phyloP scores from a whole-genome alignment of 2,329 filamentous ascomycete species.

The Fusarium penzigii region DNA sequence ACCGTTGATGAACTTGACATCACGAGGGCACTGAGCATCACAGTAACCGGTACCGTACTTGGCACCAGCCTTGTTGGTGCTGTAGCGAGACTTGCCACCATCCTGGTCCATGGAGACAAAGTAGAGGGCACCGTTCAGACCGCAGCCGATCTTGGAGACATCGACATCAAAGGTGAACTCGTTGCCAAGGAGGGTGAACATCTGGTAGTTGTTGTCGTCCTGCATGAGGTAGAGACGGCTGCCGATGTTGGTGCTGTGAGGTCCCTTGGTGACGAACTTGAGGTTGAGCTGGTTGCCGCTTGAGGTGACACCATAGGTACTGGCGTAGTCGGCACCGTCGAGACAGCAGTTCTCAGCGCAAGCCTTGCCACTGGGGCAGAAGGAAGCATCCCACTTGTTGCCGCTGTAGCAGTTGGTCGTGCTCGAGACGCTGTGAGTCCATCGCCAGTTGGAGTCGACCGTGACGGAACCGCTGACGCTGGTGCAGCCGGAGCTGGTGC shows the following conservation, averaged over 20 bases:
- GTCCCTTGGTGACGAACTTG: constrained; percentile 57
- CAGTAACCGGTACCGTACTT: constrained; percentile 62
- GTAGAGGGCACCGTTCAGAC: constrained; percentile 72
- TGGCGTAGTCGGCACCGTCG: constrained; percentile 53
- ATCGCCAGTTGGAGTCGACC: constrained; percentile 64
- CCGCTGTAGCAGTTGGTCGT: constrained; percentile 59
- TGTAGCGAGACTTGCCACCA: constrained; percentile 53
- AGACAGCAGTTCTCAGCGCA: constrained; percentile 54
- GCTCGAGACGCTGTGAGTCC: constrained; percentile 50
- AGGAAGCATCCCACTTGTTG: constrained; percentile 47
- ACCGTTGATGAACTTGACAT: constrained; percentile 60
- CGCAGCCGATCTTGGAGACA: constrained; percentile 67
- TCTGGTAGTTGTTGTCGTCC: constrained; percentile 61
- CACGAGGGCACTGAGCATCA: constrained; percentile 54
- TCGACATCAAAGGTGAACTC: constrained; percentile 76
- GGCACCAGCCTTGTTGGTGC: constrained; percentile 53
- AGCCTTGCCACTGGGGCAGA: constrained; percentile 41
- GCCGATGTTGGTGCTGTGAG: constrained; percentile 48
- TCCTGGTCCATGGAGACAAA: constrained; percentile 62
- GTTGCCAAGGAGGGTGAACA: constrained; percentile 64
- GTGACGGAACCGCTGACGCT: constrained; percentile 51
- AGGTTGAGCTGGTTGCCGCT: constrained; percentile 53
- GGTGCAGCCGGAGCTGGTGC: constrained; percentile 53
- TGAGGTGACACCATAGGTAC: constrained; percentile 56
- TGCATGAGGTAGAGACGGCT: constrained; percentile 67